Evolutionary conservation across 352 stramenopile species (phyloP), one percentile per base, ranked within the genome.

Genomic region (Phytophthora podocarpi): DNA sequence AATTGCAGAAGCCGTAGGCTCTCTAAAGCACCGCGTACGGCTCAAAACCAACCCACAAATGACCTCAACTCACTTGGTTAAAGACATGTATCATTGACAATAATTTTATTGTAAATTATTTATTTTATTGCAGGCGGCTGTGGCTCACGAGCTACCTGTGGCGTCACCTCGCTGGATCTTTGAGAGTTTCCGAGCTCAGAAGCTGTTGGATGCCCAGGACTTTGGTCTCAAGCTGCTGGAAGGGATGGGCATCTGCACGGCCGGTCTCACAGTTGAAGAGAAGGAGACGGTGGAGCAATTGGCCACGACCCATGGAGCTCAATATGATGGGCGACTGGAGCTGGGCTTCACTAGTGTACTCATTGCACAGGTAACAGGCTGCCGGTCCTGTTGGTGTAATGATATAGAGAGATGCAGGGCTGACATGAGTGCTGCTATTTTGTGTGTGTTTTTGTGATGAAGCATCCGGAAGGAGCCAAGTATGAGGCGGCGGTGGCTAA

Each of bases 161-260:
- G 68, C 70, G 13, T 74, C 70, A 1, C 69, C 81, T 5, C 68
- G 74, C 23, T 93, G 84, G 84, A 64, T 93, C 11, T 88, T 91
- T 45, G 80, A 90, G 24, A 87, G 80, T 56, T 90, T 83, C 28
- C 68, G 70, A 6, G 67, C 75, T 12, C 60, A 82, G 15, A 56
- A 66, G 32, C 45, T 87, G 18, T 59, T 91, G 3, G 70, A 85
- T 9, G 42, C 62, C 10, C 58, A 63, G 6, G 31, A 45, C 0
- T 91, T 83, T 47, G 21, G 53, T 1, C 60, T 91, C 0, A 67
- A 56, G 1, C 15, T 78, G 13, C 66, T 93, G 1, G 81, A 90
- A 71, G 84, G 84, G 0, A 57, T 93, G 30, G 74, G 78, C 1
- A 60, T 93, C 26, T 91, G 80, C 52, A 91, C 84, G 7, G 76